Evolutionary conservation across 768 basidiomycete genomes (phyloP).

Genomic region (Mycena capillaripes): DNA sequence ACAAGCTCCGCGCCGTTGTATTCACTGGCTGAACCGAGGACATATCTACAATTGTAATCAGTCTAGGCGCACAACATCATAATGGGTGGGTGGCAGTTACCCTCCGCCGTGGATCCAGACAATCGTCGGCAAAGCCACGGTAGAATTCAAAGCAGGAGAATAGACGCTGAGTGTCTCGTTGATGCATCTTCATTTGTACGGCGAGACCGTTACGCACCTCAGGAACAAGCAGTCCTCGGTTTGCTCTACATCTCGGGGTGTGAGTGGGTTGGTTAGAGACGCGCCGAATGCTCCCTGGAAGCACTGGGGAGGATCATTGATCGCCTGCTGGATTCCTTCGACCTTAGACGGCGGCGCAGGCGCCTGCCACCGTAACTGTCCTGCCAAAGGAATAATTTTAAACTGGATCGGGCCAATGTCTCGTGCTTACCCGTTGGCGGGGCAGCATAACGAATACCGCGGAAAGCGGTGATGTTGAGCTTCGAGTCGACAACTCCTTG

Average conservation of each 20-base stretch:
- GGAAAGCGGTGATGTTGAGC: constrained; percentile 37
- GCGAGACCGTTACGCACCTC: constrained; percentile 36
- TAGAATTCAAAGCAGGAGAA: constrained; percentile 16
- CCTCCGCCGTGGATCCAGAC: constrained; percentile 42
- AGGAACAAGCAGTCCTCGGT: constrained; percentile 50
- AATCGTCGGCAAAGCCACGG: constrained; percentile 24
- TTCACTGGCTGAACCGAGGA: constrained; percentile 11
- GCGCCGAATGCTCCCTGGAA: not conserved
- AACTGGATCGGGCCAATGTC: not conserved
- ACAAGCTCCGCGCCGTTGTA: constrained; percentile 33
- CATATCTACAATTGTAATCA: constrained; percentile 5
- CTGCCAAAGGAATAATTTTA: constrained; percentile 1
- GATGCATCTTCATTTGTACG: not conserved
- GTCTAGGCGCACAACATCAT: not conserved
- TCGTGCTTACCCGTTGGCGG: constrained; percentile 44
- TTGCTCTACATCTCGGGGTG: constrained; percentile 25
- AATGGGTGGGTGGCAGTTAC: not conserved
- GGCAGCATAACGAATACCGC: constrained; percentile 50
- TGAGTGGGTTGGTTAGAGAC: not conserved
- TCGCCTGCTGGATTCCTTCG: constrained; percentile 4
- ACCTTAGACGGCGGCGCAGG: constrained; percentile 1
- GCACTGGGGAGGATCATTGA: constrained; percentile 2
- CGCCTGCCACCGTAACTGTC: constrained; percentile 20
- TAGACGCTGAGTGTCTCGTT: constrained; percentile 22
- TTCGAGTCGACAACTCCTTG: constrained; percentile 37